phyloP scores from a whole-genome alignment of 352 stramenopile species.

The Pythium periplocum region DNA sequence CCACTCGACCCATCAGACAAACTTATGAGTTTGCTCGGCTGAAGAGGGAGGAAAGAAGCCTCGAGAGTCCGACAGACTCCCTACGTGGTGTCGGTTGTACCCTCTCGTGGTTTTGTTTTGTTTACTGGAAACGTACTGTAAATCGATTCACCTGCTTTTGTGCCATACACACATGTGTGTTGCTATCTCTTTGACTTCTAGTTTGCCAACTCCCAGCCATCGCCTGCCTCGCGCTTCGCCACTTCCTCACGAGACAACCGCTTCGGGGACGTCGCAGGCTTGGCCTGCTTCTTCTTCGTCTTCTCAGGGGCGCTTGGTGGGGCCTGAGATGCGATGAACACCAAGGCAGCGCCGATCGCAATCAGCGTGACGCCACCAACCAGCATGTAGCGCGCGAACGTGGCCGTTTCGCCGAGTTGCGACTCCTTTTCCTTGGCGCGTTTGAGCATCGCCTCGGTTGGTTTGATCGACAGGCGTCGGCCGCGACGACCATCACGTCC shows the following conservation, averaged over 20 bases:
- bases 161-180: background rate
- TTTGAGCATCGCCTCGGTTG: conserved; percentile 28
- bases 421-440: conserved; percentile 21
- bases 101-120: background rate
- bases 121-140: background rate
- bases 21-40: conserved; percentile 23
- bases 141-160: background rate
- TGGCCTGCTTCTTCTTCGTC: conserved; percentile 23
- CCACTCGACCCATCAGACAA: conserved; percentile 23
- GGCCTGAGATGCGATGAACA: conserved; percentile 7
- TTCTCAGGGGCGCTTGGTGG: conserved; percentile 1
- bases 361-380: conserved; percentile 42
- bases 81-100: too few relatives aligned
- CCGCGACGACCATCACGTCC: conserved; percentile 21
- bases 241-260: conserved; percentile 11
- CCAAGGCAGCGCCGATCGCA: conserved; percentile 33
- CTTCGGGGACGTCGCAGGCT: conserved; percentile 3
- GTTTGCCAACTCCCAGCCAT: conserved; percentile 49
- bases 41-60: too few relatives aligned
- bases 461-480: conserved; percentile 43
- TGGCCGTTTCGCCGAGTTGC: conserved; percentile 4
- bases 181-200: conserved; percentile 17
- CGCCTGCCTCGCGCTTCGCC: conserved; percentile 18
- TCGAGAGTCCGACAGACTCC: too few relatives aligned
- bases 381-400: conserved; percentile 35